A percentile compares a stretch with the other conserved stretches of the same genome.
These are phyloP conservation scores for Cercis canadensis DNA, from an alignment of 306 rosid genomes.

Conservation along the genomic window DNA sequence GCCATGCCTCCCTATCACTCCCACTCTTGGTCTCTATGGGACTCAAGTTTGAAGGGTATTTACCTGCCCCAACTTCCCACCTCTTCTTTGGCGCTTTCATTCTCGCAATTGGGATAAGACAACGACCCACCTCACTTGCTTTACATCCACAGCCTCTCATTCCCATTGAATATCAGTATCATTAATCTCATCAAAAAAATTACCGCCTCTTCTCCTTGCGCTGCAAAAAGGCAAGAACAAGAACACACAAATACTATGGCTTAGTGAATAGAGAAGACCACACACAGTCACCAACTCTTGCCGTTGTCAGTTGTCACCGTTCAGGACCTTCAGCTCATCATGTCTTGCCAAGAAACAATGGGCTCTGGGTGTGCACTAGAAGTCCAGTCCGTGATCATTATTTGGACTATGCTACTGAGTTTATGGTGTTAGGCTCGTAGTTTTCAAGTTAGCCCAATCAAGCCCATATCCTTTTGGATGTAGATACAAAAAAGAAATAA, in stretches of 20 bases:
- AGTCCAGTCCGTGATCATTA: too few relatives aligned
- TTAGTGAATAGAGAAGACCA: background rate
- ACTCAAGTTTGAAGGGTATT: conserved; percentile 38
- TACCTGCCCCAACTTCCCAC: conserved; percentile 33
- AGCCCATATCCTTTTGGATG: too few relatives aligned
- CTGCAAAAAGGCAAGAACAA: background rate
- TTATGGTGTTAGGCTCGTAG: too few relatives aligned
- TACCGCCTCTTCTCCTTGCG: background rate
- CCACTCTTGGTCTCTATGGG: conserved; percentile 19
- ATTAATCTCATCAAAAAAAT: background rate
- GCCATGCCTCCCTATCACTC: conserved; percentile 61
- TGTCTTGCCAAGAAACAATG: too few relatives aligned
- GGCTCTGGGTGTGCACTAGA: too few relatives aligned
- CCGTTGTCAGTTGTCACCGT: too few relatives aligned
- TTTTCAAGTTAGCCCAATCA: too few relatives aligned
- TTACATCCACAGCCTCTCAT: conserved; percentile 62
- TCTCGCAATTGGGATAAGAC: conserved; percentile 70
- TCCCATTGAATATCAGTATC: conserved; percentile 29
- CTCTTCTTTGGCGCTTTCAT: conserved; percentile 43
- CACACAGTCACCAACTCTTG: too few relatives aligned
- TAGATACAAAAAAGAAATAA: too few relatives aligned
- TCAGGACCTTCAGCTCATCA: too few relatives aligned
- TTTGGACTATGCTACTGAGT: too few relatives aligned
- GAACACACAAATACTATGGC: background rate
- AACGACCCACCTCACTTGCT: conserved; percentile 50